These are phyloP conservation scores for Umbelopsis vinacea DNA, from an alignment of 192 early-diverging fungal genomes.

Conservation along the genomic window DNA sequence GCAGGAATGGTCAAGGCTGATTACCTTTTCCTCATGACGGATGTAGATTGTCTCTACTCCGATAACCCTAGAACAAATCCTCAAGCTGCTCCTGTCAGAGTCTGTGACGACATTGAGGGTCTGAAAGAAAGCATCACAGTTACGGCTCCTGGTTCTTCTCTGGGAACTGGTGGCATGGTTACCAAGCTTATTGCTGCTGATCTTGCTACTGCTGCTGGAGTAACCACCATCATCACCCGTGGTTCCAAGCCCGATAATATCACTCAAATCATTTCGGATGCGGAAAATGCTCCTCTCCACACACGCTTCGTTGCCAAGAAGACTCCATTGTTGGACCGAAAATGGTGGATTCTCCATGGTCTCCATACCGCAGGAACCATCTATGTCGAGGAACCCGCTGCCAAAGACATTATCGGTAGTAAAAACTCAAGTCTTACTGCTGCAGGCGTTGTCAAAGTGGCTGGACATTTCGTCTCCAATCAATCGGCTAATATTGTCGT, in stretches of 20 bases:
- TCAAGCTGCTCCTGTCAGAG: slow-evolving; percentile 79
- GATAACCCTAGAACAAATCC: slow-evolving; percentile 94
- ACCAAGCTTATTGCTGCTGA: slow-evolving; percentile 98
- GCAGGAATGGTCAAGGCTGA: slow-evolving; percentile 98
- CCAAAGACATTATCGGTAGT: slow-evolving; percentile 75
- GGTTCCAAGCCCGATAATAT: slow-evolving; percentile 81
- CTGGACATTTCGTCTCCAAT: slow-evolving; percentile 83
- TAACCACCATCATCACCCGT: slow-evolving; percentile 85
- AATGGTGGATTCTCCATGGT: slow-evolving; percentile 99
- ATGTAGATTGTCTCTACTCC: slow-evolving; percentile 95
- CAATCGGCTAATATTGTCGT: slow-evolving; percentile 84
- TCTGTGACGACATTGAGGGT: slow-evolving; percentile 85
- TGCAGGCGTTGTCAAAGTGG: slow-evolving; percentile 79
- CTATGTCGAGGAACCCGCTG: slow-evolving; percentile 81
- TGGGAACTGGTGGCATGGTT: slow-evolving; percentile 98
- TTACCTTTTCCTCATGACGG: slow-evolving; percentile 95
- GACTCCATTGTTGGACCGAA: slow-evolving; percentile 87
- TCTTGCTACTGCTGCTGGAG: slow-evolving; percentile 91
- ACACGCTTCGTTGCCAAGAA: slow-evolving; percentile 88
- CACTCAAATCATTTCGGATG: slow-evolving; percentile 75
- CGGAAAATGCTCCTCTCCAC: slow-evolving; percentile 60
- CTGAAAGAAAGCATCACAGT: slow-evolving; percentile 81
- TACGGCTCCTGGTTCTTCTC: slow-evolving; percentile 79
- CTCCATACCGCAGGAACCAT: slow-evolving; percentile 85
- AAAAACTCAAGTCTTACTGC: slow-evolving; percentile 77